Evolutionary conservation across 176 grass and related monocot species (phyloP).

Genomic region (Zea luxurians): DNA sequence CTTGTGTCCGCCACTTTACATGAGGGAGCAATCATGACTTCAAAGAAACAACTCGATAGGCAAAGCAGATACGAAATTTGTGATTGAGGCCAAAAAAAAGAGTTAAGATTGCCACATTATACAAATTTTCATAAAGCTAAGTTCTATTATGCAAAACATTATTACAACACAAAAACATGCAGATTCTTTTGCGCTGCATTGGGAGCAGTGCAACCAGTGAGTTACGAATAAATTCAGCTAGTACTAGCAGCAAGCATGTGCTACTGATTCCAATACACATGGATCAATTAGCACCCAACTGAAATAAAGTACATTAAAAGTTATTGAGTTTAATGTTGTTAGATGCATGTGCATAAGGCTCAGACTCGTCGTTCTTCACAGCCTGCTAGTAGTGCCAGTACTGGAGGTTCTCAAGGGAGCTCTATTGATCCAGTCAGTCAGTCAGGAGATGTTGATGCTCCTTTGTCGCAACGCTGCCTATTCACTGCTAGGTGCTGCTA

Average conservation of each 20-base stretch:
- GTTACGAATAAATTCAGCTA: background rate
- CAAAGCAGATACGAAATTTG: no score
- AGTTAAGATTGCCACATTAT: background rate
- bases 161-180: background rate
- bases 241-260: background rate
- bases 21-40: constrained; percentile 3
- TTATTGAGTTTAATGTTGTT: background rate
- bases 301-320: constrained; percentile 3
- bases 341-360: no score
- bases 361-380: no score
- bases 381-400: no score
- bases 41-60: background rate
- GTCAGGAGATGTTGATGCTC: no score
- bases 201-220: background rate
- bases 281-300: background rate
- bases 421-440: no score
- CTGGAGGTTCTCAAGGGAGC: no score
- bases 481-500: no score
- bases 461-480: no score
- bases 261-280: background rate
- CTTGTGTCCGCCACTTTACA: no score
- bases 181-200: background rate
- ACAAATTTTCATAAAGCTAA: background rate
- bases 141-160: background rate
- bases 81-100: background rate